Evolutionary conservation across 768 basidiomycete species (phyloP), one percentile per base, ranked within the genome.

Genomic region (Suillus paluster): DNA sequence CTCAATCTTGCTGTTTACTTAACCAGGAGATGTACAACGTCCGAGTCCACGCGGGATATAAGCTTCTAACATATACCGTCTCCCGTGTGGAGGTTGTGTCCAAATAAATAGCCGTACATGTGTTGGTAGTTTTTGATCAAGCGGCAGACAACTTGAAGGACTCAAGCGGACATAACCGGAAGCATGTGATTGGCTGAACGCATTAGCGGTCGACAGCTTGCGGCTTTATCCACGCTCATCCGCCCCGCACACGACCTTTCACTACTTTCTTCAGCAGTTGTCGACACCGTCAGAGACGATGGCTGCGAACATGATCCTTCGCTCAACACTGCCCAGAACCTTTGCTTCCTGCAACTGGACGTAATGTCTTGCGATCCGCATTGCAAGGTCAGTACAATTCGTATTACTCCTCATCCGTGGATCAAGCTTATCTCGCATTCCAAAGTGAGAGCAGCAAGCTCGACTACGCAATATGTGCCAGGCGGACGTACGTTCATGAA

Each of bases 391-490:
- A 30, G 79, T 70, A n/a, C 48, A 42, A 5, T 36, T 5, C 12
- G 48, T 54, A 17, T 27, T 38, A 50, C 45, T 34, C 36, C 36
- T 39, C 25, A 36, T 30, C 34, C 21, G 45, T 36, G 36, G 49
- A 14, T 50, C 49, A 50, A 30, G 12, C 44, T 60, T 21, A 59
- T 46, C 54, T 30, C 66, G 45, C 60, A 33, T 65, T 65, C 48
- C 14, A 39, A 66, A 84, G 83, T 73, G 60, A 76, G 82, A 74
- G 69, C 79, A 23, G 76, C 76, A 59, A 77, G 76, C 58, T 68
- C 74, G n/a, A 64, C 69, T 5, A 64, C 71, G 14, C 68, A 73
- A 62, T 89, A 90, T 65, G 83, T 90, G 66, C 87, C 89, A 52
- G 89, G 89, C 10, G 54, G 54, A 27, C 54, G 54, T 30, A 56